phyloP scores from a whole-genome alignment of 495 filamentous ascomycete genomes.

The Tuber borchii region DNA sequence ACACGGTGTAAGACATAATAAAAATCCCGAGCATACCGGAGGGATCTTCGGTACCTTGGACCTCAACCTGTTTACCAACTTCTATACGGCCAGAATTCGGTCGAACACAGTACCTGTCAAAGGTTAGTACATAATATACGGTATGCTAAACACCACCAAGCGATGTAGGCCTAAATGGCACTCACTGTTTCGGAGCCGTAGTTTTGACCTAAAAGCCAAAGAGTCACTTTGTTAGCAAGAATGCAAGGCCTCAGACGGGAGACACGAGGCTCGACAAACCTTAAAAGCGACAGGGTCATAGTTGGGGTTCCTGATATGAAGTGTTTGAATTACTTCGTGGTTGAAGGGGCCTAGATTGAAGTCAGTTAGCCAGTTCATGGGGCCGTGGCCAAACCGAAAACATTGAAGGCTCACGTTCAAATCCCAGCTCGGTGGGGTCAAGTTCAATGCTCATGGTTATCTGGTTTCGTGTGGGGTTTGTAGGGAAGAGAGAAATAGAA shows the following conservation, averaged over 20 bases:
- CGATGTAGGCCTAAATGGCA: conserved; percentile 10
- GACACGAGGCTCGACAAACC: conserved; percentile 50
- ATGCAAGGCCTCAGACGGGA: conserved; percentile 35
- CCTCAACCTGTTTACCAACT: conserved; percentile 76
- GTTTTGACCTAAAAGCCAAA: conserved; percentile 74
- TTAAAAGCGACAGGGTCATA: conserved; percentile 86
- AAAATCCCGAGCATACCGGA: conserved; percentile 39
- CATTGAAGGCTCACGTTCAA: conserved; percentile 62
- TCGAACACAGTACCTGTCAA: conserved; percentile 84
- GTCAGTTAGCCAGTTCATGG: background rate
- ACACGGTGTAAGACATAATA: conserved; percentile 5
- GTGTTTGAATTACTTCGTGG: conserved; percentile 75
- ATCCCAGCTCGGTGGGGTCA: conserved; percentile 83
- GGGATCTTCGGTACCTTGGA: conserved; percentile 60
- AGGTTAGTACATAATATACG: conserved; percentile 2
- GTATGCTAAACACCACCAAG: background rate
- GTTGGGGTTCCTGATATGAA: conserved; percentile 73
- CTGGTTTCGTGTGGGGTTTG: conserved; percentile 17
- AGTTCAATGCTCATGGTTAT: conserved; percentile 85
- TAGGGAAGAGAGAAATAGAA: conserved; percentile 9
- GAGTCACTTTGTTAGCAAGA: conserved; percentile 12
- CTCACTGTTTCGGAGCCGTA: conserved; percentile 97
- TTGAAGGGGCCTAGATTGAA: conserved; percentile 72
- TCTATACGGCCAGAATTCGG: conserved; percentile 96
- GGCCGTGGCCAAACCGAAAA: background rate